Percentiles rank a stretch among this genome's conserved stretches.
Evolutionary conservation across 495 filamentous ascomycete species (phyloP).

Genomic region (Neurospora sp.): DNA sequence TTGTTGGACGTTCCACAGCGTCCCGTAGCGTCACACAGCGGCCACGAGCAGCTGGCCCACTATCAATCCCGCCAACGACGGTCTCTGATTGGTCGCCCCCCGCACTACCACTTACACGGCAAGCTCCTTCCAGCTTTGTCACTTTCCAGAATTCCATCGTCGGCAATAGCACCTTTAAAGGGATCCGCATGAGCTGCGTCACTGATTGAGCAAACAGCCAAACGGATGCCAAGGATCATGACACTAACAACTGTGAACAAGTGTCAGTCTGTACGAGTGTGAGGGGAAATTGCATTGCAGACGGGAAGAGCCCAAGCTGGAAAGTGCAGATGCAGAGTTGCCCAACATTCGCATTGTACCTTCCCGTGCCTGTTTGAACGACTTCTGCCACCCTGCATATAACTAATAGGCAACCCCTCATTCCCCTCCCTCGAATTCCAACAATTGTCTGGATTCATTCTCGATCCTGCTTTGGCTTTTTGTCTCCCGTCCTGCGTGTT

Average conservation of each 20-base stretch:
- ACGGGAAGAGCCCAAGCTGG: too few relatives aligned
- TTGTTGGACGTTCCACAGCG: neutral
- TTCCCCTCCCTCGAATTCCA: neutral
- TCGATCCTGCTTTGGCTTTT: neutral
- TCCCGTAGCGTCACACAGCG: neutral
- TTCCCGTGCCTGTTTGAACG: neutral
- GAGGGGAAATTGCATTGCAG: too few relatives aligned
- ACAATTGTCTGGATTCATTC: neutral
- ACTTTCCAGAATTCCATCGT: neutral
- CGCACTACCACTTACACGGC: neutral
- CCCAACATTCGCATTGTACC: neutral
- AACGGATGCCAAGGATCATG: neutral
- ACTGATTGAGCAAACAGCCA: neutral
- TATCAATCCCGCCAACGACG: neutral
- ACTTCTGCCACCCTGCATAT: neutral
- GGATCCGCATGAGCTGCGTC: neutral
- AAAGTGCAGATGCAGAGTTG: neutral
- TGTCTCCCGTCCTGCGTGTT: neutral
- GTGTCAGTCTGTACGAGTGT: too few relatives aligned
- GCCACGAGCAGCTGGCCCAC: neutral
- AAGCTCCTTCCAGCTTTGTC: neutral
- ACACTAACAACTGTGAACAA: neutral
- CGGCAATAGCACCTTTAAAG: neutral
- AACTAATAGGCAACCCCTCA: neutral
- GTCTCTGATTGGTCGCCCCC: neutral